Base-by-base conservation (phyloP, 768 basidiomycete species). In the Candolleomyces efflorescens region DNA sequence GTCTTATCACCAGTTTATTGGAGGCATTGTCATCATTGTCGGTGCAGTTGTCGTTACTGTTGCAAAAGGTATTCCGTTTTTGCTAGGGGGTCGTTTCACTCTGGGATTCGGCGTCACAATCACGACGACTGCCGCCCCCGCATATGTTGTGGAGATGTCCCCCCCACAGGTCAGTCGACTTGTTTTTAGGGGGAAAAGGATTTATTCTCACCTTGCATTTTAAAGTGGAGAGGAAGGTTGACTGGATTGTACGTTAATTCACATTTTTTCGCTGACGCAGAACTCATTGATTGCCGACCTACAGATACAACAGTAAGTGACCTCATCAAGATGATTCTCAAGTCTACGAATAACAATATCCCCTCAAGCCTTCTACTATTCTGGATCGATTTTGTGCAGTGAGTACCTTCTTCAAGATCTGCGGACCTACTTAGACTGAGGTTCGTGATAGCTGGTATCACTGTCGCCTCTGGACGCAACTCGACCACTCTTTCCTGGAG, bases 101-200 rank as follows among this genome's bases (percentile, higher is more conserved):
- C 72, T 84, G 38, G 82, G 83, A 26, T 79, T 82, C 61, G 80
- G 82, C 58, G 80, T 83, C 15, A 70, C 78, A 3, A 76, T 80
- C 13, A 71, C 72, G 4, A 73, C 76, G 17, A 76, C 75, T 9
- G 77, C 77, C 1, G 75, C 75, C 2, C 75, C 77, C 4, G 68
- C 79, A 15, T 84, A 83, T 65, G 77, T 79, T 9, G 77, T 79
- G 18, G 84, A 86, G 66, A 81, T 85, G 67, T 78, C 81, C 12
- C 84, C 84, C 46, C 81, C 82, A 11, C 32, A 32, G 32, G 32
- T 32, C 11, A 32, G 32, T 32, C 32, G 2, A 32, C 32, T 32
- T 32, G 11, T 32, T 5, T n/a, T n/a, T n/a, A n/a, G 11, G 2
- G 32, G 6, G 7, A 32, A 32, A 32, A 11, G 6, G 32, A 32